Evolutionary conservation across 2,329 filamentous ascomycete genomes (phyloP), one percentile per base, ranked within the genome.

Genomic region (Gnomoniopsis smithogilvyi): DNA sequence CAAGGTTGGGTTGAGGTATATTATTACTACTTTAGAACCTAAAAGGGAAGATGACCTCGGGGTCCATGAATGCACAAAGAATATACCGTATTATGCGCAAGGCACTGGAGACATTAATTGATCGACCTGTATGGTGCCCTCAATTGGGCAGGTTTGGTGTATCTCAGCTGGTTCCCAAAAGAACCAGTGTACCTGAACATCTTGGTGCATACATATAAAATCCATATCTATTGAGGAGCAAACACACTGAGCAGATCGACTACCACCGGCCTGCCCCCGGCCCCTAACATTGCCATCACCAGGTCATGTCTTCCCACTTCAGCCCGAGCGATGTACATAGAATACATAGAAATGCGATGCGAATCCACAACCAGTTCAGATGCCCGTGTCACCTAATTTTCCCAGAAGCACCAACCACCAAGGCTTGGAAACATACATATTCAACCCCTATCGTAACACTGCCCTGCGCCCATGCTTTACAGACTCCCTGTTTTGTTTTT

Each of bases 1-100:
- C n/a, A n/a, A n/a, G 12, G 30, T 45, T 56, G 24, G 48, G 30
- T 8, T 58, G 6, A 30, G 14, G 33, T 34, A 24, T 47, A 6
- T 47, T 47, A 34, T n/a, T 48, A 17, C 21, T n/a, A 19, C 21
- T 34, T 41, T 24, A 24, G 52, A 30, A 56, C 26, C n/a, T 51
- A 59, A 46, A 47, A 50, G 47, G 10, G 21, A 54, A 56, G 60
- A n/a, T n/a, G n/a, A 57, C 53, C 60, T 62, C 53, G 43, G 41
- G 60, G 60, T 60, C 60, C 53, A 36, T 36, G 50, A 21, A 36
- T 19, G 15, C 19, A 54, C 43, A n/a, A 46, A 19, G n/a, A 19
- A 48, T 11, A 46, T 45, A 36, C 36, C 49, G 24, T 55, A 54
- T 49, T 46, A 50, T 22, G 43, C 36, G 15, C 36, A 3, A n/a